Evolutionary conservation across 768 basidiomycete species (phyloP), one percentile per base, ranked within the genome.

Genomic region (Collybiopsis luxurians): DNA sequence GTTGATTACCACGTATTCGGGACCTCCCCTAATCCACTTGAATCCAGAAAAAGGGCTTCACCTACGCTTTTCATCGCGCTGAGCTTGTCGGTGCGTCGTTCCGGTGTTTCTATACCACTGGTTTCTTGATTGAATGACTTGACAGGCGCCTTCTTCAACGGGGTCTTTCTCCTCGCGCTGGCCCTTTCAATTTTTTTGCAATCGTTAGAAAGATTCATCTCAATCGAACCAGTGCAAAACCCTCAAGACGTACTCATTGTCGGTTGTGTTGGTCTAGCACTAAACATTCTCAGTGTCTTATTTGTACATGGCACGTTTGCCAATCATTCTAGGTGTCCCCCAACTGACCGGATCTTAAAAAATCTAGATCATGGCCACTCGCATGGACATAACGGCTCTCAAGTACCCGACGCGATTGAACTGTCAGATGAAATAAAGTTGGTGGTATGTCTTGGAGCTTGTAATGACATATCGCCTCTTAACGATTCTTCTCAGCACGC

Each of bases 51-150:
- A 65, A 73, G 50, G 74, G 73, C 53, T 83, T 79, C 61, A 83
- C 81, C 6, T 83, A 77, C 59, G 82, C 81, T 4, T 81, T 81
- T 60, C 78, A 80, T 63, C 78, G 81, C 45, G 80, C 79, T 51
- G 81, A 83, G 62, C 73, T 82, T 56, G 76, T 83, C 59, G 80
- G 80, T 81, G 68, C 56, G 71, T 60, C 24, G 13, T 55, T 21
- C 15, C n/a, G n/a, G n/a, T n/a, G n/a, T n/a, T n/a, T n/a, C n/a
- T n/a, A n/a, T n/a, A n/a, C n/a, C n/a, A n/a, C n/a, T n/a, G n/a
- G n/a, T n/a, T n/a, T n/a, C n/a, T n/a, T n/a, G n/a, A n/a, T n/a
- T n/a, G n/a, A n/a, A n/a, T n/a, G n/a, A n/a, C 38, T 34, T 34
- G 31, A 54, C 56, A 80, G 80, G 81, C 43, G 77, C 77, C 15